Conservation (phyloP, 2,329 filamentous ascomycete genomes). For the Pseudocercospora vitis region DNA sequence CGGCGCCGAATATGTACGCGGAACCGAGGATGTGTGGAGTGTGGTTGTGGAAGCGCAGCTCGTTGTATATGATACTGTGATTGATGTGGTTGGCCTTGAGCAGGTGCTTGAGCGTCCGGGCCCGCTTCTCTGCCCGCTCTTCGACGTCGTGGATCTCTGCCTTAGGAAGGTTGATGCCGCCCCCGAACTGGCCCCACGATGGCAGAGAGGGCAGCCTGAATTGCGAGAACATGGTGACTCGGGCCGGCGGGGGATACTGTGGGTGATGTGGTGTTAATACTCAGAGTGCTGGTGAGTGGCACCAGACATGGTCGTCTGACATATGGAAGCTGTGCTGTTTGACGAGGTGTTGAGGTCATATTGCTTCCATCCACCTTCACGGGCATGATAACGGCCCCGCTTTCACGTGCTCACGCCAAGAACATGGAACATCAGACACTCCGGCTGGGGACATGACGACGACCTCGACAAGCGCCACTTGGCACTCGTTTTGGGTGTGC, state of each 20-base stretch:
- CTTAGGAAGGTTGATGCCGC: conserved; percentile 56
- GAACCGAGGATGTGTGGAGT: conserved; percentile 78
- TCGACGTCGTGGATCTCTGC: conserved; percentile 79
- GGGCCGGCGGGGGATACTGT: neutral
- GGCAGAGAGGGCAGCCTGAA: conserved; percentile 34
- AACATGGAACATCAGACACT: neutral
- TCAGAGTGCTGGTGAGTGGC: neutral
- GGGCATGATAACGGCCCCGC: neutral
- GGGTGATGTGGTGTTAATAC: neutral
- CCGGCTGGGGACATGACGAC: neutral
- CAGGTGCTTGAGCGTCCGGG: conserved; percentile 83
- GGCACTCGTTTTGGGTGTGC: neutral
- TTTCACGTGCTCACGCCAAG: neutral
- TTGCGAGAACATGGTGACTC: conserved; percentile 29
- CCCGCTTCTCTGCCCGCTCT: conserved; percentile 72
- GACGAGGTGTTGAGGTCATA: neutral
- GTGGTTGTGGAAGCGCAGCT: conserved; percentile 78
- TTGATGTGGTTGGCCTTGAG: conserved; percentile 90
- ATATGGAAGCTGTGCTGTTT: neutral
- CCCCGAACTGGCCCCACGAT: conserved; percentile 27
- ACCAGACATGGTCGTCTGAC: neutral
- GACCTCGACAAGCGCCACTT: neutral
- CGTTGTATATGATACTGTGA: conserved; percentile 76
- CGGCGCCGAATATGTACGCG: conserved; percentile 80
- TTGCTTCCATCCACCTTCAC: neutral